Evolutionary conservation across 164 flowering plant species (phyloP).

Genomic region (Pachysandra terminalis): DNA sequence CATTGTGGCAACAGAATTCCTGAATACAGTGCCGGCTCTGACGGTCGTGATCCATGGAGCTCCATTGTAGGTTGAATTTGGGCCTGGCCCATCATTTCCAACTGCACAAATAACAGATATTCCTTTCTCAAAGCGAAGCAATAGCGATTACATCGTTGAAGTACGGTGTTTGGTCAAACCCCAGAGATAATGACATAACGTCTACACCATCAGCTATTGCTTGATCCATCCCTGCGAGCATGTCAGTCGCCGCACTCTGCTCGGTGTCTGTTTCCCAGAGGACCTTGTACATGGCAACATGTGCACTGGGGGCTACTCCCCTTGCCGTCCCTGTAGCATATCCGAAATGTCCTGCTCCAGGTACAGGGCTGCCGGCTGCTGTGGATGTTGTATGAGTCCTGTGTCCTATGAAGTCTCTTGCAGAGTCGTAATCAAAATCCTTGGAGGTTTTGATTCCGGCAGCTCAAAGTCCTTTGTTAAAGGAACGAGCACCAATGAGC

Average conservation of each 20-base stretch:
- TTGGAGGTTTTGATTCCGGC: not conserved
- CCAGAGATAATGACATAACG: conserved; percentile 34
- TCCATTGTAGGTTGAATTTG: conserved; percentile 15
- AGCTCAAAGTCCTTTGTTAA: conserved; percentile 9
- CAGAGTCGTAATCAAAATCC: conserved; percentile 12
- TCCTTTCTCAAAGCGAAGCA: conserved; percentile 41
- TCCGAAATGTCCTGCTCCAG: not conserved
- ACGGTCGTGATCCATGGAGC: conserved; percentile 38
- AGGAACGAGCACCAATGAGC: conserved; percentile 22
- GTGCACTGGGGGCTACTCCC: not conserved
- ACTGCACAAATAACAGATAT: conserved; percentile 35
- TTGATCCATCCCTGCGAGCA: conserved; percentile 54
- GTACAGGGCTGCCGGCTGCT: conserved; percentile 6
- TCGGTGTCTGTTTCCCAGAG: not conserved
- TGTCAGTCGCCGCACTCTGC: conserved; percentile 23
- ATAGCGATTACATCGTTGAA: conserved; percentile 30
- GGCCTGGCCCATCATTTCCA: conserved; percentile 26
- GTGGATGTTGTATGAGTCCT: conserved; percentile 13
- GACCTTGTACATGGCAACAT: not conserved
- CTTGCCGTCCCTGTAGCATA: not conserved
- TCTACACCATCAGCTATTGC: conserved; percentile 58
- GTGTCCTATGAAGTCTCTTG: conserved; percentile 11
- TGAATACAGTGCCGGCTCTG: conserved; percentile 28
- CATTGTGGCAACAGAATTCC: conserved; percentile 17
- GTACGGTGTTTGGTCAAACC: conserved; percentile 4